Percentiles rank a stretch among this genome's conserved stretches.
Evolutionary conservation across 768 basidiomycete species (phyloP).

Genomic region (Leccinum truebloodii): DNA sequence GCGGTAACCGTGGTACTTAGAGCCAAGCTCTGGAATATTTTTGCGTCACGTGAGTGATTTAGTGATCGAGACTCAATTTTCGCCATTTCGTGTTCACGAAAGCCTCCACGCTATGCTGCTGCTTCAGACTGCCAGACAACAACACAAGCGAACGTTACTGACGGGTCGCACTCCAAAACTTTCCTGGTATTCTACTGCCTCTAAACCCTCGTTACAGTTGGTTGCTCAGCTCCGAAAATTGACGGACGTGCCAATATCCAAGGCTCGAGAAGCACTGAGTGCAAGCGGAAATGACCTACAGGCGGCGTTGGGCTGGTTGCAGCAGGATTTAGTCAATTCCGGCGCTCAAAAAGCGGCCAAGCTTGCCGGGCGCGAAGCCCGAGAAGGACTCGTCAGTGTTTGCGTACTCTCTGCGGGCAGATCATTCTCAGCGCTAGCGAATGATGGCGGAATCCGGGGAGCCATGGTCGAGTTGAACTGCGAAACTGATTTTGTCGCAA

Average conservation of each 20-base stretch:
- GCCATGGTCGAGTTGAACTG: constrained; percentile 92
- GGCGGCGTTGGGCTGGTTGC: constrained; percentile 77
- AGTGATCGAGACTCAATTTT: not conserved
- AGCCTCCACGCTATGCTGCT: constrained; percentile 15
- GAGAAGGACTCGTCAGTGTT: constrained; percentile 80
- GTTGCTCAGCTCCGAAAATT: constrained; percentile 85
- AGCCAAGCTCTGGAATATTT: not conserved
- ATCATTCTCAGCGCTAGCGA: constrained; percentile 34
- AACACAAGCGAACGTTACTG: constrained; percentile 1
- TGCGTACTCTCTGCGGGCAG: constrained; percentile 68
- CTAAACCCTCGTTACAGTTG: constrained; percentile 70
- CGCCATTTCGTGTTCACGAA: not conserved
- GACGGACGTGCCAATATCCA: constrained; percentile 78
- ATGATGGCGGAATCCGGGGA: constrained; percentile 59
- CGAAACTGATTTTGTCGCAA: constrained; percentile 95
- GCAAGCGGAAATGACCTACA: constrained; percentile 73
- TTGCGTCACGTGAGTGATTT: constrained; percentile 25
- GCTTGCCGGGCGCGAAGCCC: constrained; percentile 69
- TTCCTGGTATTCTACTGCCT: constrained; percentile 51
- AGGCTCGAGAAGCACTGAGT: constrained; percentile 85
- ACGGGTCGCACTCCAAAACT: constrained; percentile 2
- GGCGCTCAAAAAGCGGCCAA: constrained; percentile 85
- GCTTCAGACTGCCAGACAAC: constrained; percentile 6
- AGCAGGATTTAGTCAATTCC: constrained; percentile 66
- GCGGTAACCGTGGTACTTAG: not conserved